Evolutionary conservation across 129 eudicot genomes (phyloP).

Genomic region (Saussurea involucrata): DNA sequence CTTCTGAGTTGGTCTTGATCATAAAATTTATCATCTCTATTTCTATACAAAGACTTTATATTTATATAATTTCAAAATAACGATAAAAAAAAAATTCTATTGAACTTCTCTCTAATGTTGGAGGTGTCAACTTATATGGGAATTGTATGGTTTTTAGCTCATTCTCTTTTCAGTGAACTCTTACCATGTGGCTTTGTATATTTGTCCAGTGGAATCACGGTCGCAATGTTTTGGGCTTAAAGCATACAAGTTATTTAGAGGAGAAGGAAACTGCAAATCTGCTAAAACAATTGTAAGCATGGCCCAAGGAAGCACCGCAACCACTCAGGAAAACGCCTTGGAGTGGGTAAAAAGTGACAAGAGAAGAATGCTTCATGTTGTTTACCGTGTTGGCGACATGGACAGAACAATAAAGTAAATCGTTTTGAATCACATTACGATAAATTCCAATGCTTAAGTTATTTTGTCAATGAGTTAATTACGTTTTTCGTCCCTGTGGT

Average conservation of each 20-base stretch:
- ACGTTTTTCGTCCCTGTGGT: no score
- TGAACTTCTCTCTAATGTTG: conserved; percentile 1
- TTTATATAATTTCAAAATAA: no score
- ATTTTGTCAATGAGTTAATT: neutral
- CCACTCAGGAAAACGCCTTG: conserved; percentile 63
- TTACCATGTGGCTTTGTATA: conserved; percentile 8
- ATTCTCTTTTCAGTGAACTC: neutral
- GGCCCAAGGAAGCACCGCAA: conserved; percentile 71
- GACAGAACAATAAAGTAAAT: conserved; percentile 98
- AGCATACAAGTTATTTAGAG: conserved; percentile 47
- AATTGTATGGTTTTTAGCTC: neutral
- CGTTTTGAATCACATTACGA: neutral
- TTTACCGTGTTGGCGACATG: conserved; percentile 94
- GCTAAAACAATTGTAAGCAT: conserved; percentile 49
- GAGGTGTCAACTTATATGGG: neutral
- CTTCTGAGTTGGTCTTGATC: neutral
- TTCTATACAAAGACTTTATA: no score
- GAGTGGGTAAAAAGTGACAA: conserved; percentile 93
- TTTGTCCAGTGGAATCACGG: conserved; percentile 53
- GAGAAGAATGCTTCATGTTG: conserved; percentile 99
- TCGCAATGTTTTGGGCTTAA: conserved; percentile 50
- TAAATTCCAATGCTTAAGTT: neutral
- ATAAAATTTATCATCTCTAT: neutral
- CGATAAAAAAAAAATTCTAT: no score
- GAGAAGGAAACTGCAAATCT: conserved; percentile 32